phyloP scores from a whole-genome alignment of 495 filamentous ascomycete genomes.

The Aspergillus nanangensis region DNA sequence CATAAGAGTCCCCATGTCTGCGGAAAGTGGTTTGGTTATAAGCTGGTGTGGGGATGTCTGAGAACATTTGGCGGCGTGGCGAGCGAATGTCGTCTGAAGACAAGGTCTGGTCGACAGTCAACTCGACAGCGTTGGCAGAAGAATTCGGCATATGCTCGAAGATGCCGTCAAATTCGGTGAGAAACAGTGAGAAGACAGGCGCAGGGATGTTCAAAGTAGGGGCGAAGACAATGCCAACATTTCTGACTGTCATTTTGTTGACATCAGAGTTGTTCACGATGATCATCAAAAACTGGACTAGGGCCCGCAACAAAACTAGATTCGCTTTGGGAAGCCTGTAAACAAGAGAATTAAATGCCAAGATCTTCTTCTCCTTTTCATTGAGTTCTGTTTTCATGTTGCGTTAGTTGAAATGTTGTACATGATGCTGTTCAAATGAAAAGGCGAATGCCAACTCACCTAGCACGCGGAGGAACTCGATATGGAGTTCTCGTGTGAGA shows the following conservation, averaged over 20 bases:
- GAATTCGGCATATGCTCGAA: slow-evolving; percentile 57
- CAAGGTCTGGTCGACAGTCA: slow-evolving; percentile 38
- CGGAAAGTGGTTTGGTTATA: slow-evolving; percentile 60
- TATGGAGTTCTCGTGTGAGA: slow-evolving; percentile 82
- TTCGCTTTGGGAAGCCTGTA: slow-evolving; percentile 79
- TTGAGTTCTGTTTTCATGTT: slow-evolving; percentile 47
- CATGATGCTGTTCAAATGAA: not conserved
- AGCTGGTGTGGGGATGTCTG: slow-evolving; percentile 61
- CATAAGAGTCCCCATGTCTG: slow-evolving; percentile 15
- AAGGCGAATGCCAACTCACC: slow-evolving; percentile 47
- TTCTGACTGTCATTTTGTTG: slow-evolving; percentile 98
- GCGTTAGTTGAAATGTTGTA: slow-evolving; percentile 6
- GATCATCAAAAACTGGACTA: slow-evolving; percentile 80
- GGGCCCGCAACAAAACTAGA: slow-evolving; percentile 69
- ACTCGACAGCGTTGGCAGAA: slow-evolving; percentile 28
- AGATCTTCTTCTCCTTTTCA: slow-evolving; percentile 70
- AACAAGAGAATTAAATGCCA: slow-evolving; percentile 80
- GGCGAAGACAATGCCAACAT: slow-evolving; percentile 98
- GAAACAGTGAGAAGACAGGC: slow-evolving; percentile 87
- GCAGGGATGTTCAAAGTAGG: slow-evolving; percentile 96
- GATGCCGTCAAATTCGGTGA: slow-evolving; percentile 83
- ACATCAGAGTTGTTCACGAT: slow-evolving; percentile 84
- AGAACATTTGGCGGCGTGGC: slow-evolving; percentile 65
- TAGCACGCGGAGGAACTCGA: slow-evolving; percentile 82
- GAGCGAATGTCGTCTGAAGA: slow-evolving; percentile 60